Evolutionary conservation across 331 rosid genomes (phyloP).

Genomic region (Pyracantha coccinea): DNA sequence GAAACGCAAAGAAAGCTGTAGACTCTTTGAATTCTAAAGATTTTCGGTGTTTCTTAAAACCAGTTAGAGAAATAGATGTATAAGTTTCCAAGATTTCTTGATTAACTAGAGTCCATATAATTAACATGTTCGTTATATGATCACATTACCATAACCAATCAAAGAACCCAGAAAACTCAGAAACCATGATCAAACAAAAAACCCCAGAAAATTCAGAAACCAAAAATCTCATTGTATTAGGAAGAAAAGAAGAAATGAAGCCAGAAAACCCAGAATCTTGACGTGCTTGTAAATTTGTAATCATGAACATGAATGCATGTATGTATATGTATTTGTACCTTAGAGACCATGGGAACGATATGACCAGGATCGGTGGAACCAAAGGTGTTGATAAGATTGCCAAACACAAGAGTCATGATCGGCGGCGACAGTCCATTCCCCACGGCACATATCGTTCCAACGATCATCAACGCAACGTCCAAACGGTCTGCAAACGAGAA

Average conservation of each 20-base stretch:
- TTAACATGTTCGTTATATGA: too few species aligned
- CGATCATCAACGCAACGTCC: conserved; percentile 42
- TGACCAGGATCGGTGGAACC: conserved; percentile 27
- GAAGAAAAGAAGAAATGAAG: not conserved
- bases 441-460: conserved; percentile 44
- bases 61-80: not conserved
- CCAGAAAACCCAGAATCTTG: not conserved
- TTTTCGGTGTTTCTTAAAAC: not conserved
- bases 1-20: too few species aligned
- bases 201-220: too few species aligned
- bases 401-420: conserved; percentile 59
- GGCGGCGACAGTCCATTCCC: conserved; percentile 62
- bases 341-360: conserved; percentile 35
- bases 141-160: too few species aligned
- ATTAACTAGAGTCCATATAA: too few species aligned
- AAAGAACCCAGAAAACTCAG: too few species aligned
- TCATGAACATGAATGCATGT: not conserved
- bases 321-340: conserved; percentile 19
- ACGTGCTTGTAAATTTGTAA: not conserved
- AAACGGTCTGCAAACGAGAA: conserved; percentile 54
- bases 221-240: too few species aligned
- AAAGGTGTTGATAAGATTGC: conserved; percentile 47
- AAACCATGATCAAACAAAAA: too few species aligned
- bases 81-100: too few species aligned
- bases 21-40: not conserved